Evolutionary conservation across 768 basidiomycete species (phyloP).

Genomic region (Tricholoma bakamatsutake): DNA sequence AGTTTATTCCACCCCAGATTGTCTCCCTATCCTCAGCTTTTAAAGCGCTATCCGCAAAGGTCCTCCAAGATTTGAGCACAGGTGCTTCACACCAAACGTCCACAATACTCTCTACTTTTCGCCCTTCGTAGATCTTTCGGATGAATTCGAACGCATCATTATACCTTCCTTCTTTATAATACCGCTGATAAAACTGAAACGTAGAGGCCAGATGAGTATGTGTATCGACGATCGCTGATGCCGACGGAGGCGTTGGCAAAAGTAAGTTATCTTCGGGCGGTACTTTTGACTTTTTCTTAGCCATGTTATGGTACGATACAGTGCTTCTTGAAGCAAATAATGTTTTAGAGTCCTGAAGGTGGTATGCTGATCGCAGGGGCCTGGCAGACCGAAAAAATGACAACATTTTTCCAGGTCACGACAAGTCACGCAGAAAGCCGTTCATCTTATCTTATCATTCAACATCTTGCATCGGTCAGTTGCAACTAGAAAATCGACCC

Average conservation of each 20-base stretch:
- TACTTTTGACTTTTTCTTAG: constrained; percentile 28
- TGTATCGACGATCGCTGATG: constrained; percentile 62
- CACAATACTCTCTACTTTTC: constrained; percentile 60
- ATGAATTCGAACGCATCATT: constrained; percentile 65
- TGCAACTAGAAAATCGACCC: too few species aligned
- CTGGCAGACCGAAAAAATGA: neutral
- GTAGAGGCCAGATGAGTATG: constrained; percentile 84
- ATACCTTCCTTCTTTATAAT: constrained; percentile 54
- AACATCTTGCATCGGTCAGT: too few species aligned
- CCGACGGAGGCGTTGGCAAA: constrained; percentile 30
- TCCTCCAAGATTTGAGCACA: constrained; percentile 54
- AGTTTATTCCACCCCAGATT: constrained; percentile 65
- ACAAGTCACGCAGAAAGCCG: neutral
- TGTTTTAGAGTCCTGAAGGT: neutral
- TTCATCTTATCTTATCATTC: neutral
- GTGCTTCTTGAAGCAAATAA: neutral
- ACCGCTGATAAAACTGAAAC: constrained; percentile 51
- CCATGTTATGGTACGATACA: neutral
- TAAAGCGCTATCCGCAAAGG: constrained; percentile 67
- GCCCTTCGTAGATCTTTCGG: constrained; percentile 49
- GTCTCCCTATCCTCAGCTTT: constrained; percentile 37
- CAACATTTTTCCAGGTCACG: neutral
- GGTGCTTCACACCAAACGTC: constrained; percentile 92
- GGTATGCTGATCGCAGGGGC: neutral
- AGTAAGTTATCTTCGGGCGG: constrained; percentile 32